These are phyloP conservation scores for Xylariaceae sp. DNA, from an alignment of 2,329 filamentous ascomycete species.

Conservation along the genomic window DNA sequence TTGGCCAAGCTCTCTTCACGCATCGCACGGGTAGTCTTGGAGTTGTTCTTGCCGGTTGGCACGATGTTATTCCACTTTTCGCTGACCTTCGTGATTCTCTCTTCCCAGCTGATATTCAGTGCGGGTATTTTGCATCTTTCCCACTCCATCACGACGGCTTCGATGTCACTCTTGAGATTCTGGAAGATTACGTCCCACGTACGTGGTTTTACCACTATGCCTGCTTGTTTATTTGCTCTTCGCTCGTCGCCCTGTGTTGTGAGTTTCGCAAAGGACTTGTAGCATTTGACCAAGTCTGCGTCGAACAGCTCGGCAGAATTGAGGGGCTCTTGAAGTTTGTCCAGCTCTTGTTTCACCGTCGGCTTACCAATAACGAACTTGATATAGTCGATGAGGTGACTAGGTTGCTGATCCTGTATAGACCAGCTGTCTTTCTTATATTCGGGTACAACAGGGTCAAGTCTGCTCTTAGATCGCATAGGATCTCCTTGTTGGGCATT, in stretches of 20 bases:
- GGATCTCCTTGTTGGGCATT: conserved; percentile 16
- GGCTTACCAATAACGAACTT: conserved; percentile 52
- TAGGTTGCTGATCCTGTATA: conserved; percentile 20
- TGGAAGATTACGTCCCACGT: conserved; percentile 34
- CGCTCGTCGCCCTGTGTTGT: conserved; percentile 12
- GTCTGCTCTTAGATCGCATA: conserved; percentile 15
- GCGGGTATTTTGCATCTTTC: not conserved
- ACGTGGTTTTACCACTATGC: conserved; percentile 10
- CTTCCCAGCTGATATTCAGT: conserved; percentile 13
- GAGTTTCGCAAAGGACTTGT: conserved; percentile 35
- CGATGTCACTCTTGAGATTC: conserved; percentile 35
- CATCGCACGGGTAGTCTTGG: conserved; percentile 32
- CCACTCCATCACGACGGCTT: conserved; percentile 34
- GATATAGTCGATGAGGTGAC: conserved; percentile 62
- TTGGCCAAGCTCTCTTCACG: conserved; percentile 25
- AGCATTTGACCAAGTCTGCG: conserved; percentile 27
- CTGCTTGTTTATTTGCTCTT: conserved; percentile 11
- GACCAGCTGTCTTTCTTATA: conserved; percentile 42
- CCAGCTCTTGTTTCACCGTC: conserved; percentile 38
- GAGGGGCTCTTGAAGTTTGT: conserved; percentile 31
- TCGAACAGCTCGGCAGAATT: conserved; percentile 20
- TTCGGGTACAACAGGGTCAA: conserved; percentile 34
- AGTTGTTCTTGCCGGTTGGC: conserved; percentile 29
- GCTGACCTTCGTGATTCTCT: conserved; percentile 36
- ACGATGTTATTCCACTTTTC: conserved; percentile 42